These are phyloP conservation scores for Solanum chmielewskii DNA, from an alignment of 257 asterid species.

Conservation along the genomic window DNA sequence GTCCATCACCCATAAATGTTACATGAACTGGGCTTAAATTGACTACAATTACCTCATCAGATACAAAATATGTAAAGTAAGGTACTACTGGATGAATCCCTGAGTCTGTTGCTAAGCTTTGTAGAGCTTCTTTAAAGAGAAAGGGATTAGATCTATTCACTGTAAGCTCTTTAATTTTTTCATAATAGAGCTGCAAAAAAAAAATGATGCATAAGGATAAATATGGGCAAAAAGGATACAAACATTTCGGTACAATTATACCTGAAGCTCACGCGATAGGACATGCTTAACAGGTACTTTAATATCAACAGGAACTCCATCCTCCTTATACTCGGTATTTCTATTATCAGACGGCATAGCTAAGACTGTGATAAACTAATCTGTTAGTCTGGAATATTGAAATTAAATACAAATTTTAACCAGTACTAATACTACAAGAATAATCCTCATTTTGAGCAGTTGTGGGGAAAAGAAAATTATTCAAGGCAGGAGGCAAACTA, in stretches of 20 bases:
- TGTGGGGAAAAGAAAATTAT: not conserved
- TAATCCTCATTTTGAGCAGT: not conserved
- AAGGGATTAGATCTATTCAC: slow-evolving; percentile 61
- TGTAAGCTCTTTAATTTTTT: slow-evolving; percentile 83
- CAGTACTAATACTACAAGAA: not conserved
- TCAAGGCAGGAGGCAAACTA: not conserved
- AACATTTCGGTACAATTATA: slow-evolving; percentile 12
- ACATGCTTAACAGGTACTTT: slow-evolving; percentile 92
- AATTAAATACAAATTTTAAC: not conserved
- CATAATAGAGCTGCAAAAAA: slow-evolving; percentile 79
- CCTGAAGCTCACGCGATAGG: slow-evolving; percentile 97
- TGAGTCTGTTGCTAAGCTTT: slow-evolving; percentile 91
- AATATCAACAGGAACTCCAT: slow-evolving; percentile 67
- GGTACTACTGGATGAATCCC: slow-evolving; percentile 98
- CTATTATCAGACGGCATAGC: slow-evolving; percentile 59
- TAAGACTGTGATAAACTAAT: slow-evolving; percentile 25
- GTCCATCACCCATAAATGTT: not conserved
- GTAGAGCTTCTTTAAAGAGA: slow-evolving; percentile 71
- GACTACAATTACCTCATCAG: slow-evolving; percentile 65
- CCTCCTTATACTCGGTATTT: slow-evolving; percentile 73
- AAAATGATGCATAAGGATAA: not conserved
- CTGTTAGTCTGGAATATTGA: not conserved
- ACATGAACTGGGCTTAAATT: not conserved
- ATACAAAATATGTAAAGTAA: slow-evolving; percentile 78
- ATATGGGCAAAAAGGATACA: slow-evolving; percentile 5